Conservation (phyloP, 768 basidiomycete species). For the Mycena amicta region DNA sequence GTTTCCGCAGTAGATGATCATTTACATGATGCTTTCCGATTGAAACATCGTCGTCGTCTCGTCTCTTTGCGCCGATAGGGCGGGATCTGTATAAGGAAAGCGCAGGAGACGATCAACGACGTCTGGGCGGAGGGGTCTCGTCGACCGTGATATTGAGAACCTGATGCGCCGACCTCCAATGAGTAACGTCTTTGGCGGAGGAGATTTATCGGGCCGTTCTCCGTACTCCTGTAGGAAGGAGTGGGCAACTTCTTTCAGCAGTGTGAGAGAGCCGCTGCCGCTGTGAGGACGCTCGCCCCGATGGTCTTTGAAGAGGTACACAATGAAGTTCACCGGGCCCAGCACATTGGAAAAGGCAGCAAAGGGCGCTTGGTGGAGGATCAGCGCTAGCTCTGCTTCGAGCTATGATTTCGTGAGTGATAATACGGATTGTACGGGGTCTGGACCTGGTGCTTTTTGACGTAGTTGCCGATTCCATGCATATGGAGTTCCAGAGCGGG, state of each 20-base stretch:
- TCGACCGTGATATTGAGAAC: constrained; percentile 34
- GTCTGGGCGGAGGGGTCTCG: constrained; percentile 32
- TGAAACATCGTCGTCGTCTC: constrained; percentile 33
- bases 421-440: too few relatives aligned
- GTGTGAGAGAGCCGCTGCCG: constrained; percentile 50
- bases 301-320: constrained; percentile 46
- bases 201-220: constrained; percentile 8
- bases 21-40: constrained; percentile 12
- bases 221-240: constrained; percentile 49
- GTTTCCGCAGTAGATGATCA: neutral
- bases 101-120: constrained; percentile 41
- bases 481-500: constrained; percentile 42
- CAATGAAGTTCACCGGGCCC: constrained; percentile 53
- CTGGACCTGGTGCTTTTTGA: too few relatives aligned
- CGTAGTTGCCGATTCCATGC: constrained; percentile 36
- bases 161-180: constrained; percentile 36
- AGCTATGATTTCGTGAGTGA: too few relatives aligned
- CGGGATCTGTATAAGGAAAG: constrained; percentile 47
- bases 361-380: constrained; percentile 51
- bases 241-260: constrained; percentile 45
- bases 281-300: constrained; percentile 32
- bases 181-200: constrained; percentile 22
- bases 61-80: constrained; percentile 36
- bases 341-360: constrained; percentile 22
- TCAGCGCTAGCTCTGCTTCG: constrained; percentile 36